These are phyloP conservation scores for Fusarium sp. DNA, from an alignment of 2,329 filamentous ascomycete genomes.

Conservation along the genomic window DNA sequence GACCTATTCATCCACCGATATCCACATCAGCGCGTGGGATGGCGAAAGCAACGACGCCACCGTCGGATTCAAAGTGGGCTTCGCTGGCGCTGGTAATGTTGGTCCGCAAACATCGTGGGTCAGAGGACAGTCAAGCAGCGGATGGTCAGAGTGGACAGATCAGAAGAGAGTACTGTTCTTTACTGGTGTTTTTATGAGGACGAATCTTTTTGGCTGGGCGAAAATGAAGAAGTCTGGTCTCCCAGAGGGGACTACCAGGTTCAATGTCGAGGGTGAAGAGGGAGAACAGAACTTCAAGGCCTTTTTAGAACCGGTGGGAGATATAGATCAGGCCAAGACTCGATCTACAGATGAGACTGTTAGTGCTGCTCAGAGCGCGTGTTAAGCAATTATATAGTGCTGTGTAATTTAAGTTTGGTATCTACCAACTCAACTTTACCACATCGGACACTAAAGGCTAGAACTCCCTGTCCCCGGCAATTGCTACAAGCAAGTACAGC, in stretches of 20 bases:
- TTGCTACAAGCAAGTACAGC: too few relatives aligned
- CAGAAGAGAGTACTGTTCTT: not conserved
- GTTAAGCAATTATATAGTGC: too few relatives aligned
- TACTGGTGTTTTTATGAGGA: not conserved
- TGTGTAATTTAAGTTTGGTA: too few relatives aligned
- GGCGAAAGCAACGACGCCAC: not conserved
- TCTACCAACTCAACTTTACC: too few relatives aligned
- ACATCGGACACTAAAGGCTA: fast-evolving
- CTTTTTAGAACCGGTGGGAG: not conserved
- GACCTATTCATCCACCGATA: not conserved
- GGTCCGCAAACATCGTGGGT: not conserved
- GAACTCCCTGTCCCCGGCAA: fast-evolving
- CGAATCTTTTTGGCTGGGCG: not conserved
- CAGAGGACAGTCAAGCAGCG: not conserved
- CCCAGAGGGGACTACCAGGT: fast-evolving
- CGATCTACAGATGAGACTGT: not conserved
- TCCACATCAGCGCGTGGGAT: not conserved
- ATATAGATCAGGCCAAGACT: not conserved
- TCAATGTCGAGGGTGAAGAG: not conserved
- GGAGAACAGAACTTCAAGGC: not conserved
- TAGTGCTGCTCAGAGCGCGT: too few relatives aligned
- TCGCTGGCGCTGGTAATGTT: not conserved
- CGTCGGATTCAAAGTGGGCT: not conserved
- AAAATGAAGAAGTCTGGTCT: not conserved
- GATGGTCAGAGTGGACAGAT: not conserved